phyloP scores from a whole-genome alignment of 305 asterid genomes.

The Plantago coronopus region DNA sequence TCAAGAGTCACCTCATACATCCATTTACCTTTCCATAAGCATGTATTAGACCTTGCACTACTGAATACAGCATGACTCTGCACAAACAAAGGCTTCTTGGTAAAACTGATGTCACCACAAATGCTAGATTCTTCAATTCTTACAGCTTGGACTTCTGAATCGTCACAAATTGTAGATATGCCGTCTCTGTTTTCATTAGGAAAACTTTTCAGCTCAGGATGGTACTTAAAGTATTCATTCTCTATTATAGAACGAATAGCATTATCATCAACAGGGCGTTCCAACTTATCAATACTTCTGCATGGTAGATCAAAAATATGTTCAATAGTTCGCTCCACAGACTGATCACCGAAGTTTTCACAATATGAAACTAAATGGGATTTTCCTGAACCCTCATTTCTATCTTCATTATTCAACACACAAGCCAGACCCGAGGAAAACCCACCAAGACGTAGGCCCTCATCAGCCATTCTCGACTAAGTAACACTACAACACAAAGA shows the following conservation, averaged over 20 bases:
- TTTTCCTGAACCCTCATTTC: constrained; percentile 62
- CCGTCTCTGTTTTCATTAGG: constrained; percentile 46
- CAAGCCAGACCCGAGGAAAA: constrained; percentile 85
- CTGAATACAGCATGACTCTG: constrained; percentile 86
- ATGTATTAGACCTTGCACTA: constrained; percentile 79
- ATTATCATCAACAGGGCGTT: constrained; percentile 42
- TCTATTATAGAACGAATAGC: constrained; percentile 56
- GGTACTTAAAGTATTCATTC: constrained; percentile 50
- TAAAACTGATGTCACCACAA: constrained; percentile 74
- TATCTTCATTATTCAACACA: constrained; percentile 58
- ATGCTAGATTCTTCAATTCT: constrained; percentile 73
- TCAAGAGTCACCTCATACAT: constrained; percentile 95
- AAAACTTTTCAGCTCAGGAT: constrained; percentile 35
- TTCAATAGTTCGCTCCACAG: constrained; percentile 83
- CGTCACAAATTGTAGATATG: constrained; percentile 42
- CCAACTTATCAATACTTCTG: constrained; percentile 52
- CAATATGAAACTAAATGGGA: constrained; percentile 68
- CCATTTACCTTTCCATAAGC: constrained; percentile 98
- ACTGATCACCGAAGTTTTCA: constrained; percentile 82
- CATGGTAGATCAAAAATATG: constrained; percentile 81
- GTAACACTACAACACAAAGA: constrained; percentile 19
- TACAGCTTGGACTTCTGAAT: constrained; percentile 39
- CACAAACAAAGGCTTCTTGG: constrained; percentile 58
- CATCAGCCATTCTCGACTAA: constrained; percentile 71
- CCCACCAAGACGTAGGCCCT: constrained; percentile 69